Evolutionary conservation across 2,329 filamentous ascomycete species (phyloP), one percentile per base, ranked within the genome.

Genomic region (Penicillium corylophilum): DNA sequence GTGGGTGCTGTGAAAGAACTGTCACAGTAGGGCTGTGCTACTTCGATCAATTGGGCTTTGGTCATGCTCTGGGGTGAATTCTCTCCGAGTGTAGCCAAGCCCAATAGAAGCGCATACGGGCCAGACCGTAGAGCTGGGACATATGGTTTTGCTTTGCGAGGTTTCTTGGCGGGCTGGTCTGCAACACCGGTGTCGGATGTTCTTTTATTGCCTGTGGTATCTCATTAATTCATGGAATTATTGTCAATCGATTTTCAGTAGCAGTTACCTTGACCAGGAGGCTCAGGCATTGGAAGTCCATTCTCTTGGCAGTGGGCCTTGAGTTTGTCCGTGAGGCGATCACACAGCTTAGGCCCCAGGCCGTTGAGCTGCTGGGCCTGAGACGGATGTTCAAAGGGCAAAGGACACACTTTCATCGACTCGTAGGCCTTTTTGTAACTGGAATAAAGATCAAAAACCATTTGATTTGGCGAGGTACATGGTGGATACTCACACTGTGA

Each of bases 401-500:
- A 74, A 0, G 89, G 89, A 57, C 88, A 92, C 12, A 82, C 82
- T 70, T 86, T 89, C 69, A 94, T 82, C 2, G 89, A 88, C 51
- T 89, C 81, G 64, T 90, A 90, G 1, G 89, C 89, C 61, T 86
- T 84, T 57, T 83, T 87, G 69, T 91, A 93, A 0, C 82, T 85
- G n/a, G 3, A 20, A 41, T 13, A 35, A 8, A 26, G 22, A 29
- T 55, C 51, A 62, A 60, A 46, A 39, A 28, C 20, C 23, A 7
- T 18, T 31, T 44, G 12, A n/a, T 20, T 36, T 23, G 44, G 26
- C 36, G 5, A 31, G 5, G 8, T 15, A 47, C 13, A 33, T 40
- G n/a, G 36, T 41, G 31, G 48, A 50, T 46, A 64, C 69, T 36
- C 49, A 79, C 75, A 77, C 74, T 43, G 79, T 82, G 22, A 84